Conservation (phyloP, 2,329 filamentous ascomycete genomes). For the Tolypocladium endophyticum region DNA sequence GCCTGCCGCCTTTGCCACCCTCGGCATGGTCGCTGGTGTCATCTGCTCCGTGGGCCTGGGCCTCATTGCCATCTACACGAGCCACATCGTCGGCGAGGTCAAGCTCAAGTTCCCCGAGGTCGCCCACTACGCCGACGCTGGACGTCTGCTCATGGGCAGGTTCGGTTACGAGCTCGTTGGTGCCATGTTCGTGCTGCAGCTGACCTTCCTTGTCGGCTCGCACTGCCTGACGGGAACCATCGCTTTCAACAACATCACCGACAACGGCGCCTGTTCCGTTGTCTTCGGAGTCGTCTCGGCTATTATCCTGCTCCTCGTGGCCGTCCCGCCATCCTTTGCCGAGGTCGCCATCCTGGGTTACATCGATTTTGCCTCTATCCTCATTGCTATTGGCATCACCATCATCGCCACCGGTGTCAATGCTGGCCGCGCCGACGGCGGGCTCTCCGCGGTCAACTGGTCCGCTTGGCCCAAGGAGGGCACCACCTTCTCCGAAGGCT, state of each 20-base stretch:
- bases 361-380: slow-evolving; percentile 51
- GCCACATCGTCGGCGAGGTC: slow-evolving; percentile 34
- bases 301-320: slow-evolving; percentile 32
- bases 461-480: slow-evolving; percentile 34
- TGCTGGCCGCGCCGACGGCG: slow-evolving; percentile 17
- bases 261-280: slow-evolving; percentile 37
- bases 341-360: slow-evolving; percentile 39
- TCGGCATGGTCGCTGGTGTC: slow-evolving; percentile 42
- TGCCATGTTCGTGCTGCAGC: slow-evolving; percentile 49
- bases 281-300: slow-evolving; percentile 35
- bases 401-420: slow-evolving; percentile 54
- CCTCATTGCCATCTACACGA: slow-evolving; percentile 36
- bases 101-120: slow-evolving; percentile 44
- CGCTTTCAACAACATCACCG: slow-evolving; percentile 54
- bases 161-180: slow-evolving; percentile 54
- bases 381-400: slow-evolving; percentile 52
- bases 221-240: slow-evolving; percentile 62
- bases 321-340: slow-evolving; percentile 36
- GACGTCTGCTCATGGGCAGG: slow-evolving; percentile 47
- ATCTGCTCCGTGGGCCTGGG: slow-evolving; percentile 31
- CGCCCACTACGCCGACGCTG: slow-evolving; percentile 58
- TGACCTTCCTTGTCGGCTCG: slow-evolving; percentile 61
- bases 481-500: slow-evolving; percentile 40
- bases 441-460: slow-evolving; percentile 24
- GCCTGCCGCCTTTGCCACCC: slow-evolving; percentile 38